Conservation (phyloP, 257 asterid species). For the Ilex aquifolium region DNA sequence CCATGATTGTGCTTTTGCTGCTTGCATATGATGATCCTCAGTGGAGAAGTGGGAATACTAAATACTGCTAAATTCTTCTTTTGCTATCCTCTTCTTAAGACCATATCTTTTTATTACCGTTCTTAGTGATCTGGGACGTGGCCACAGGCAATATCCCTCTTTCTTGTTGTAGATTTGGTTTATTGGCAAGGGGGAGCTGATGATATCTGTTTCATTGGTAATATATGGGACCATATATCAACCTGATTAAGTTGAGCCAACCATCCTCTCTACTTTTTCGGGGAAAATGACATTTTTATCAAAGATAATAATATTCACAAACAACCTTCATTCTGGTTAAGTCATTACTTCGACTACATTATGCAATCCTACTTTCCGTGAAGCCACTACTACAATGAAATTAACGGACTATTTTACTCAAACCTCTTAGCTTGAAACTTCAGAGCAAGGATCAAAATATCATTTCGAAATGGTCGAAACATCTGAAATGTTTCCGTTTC, state of each 20-base stretch:
- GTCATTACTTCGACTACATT: background rate
- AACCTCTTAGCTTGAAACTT: background rate
- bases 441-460: background rate
- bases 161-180: background rate
- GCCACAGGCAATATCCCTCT: background rate
- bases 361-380: background rate
- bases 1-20: too few relatives aligned
- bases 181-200: background rate
- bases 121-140: too few relatives aligned
- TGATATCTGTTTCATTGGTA: background rate
- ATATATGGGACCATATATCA: background rate
- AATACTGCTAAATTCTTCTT: too few relatives aligned
- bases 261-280: background rate
- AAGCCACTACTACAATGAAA: background rate
- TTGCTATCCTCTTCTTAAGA: too few relatives aligned
- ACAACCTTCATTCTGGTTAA: background rate
- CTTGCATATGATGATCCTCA: too few relatives aligned
- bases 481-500: too few relatives aligned
- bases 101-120: too few relatives aligned
- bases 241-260: background rate
- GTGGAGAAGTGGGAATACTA: too few relatives aligned
- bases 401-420: background rate
- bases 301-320: background rate
- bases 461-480: too few relatives aligned
- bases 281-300: background rate